Evolutionary conservation across 306 rosid species (phyloP).

Genomic region (Abrus precatorius): DNA sequence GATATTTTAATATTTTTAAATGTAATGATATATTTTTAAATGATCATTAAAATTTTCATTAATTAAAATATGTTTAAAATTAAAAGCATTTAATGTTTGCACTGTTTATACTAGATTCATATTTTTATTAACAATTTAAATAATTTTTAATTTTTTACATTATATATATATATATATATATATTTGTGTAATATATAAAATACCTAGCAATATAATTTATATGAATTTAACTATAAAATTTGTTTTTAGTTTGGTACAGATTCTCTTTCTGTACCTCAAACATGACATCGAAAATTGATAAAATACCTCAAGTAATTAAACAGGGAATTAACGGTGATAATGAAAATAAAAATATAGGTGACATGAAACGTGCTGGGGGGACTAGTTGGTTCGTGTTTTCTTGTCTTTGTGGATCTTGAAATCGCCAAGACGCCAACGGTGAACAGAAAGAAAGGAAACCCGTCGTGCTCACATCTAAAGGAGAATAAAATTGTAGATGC

Average conservation of each 20-base stretch:
- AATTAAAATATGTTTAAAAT: neutral
- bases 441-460: constrained; percentile 14
- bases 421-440: neutral
- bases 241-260: too few species aligned
- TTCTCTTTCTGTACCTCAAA: too few species aligned
- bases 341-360: neutral
- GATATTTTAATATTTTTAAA: too few species aligned
- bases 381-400: constrained; percentile 27
- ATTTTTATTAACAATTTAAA: neutral
- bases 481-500: constrained; percentile 4
- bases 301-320: neutral
- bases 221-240: too few species aligned
- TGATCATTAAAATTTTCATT: neutral
- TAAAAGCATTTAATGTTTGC: neutral
- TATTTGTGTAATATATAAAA: too few species aligned
- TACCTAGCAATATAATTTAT: too few species aligned
- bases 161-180: neutral
- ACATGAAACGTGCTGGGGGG: neutral
- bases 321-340: neutral
- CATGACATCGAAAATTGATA: too few species aligned
- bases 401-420: neutral
- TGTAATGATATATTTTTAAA: too few species aligned
- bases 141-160: neutral
- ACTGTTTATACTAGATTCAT: neutral
- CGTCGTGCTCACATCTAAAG: constrained; percentile 19